phyloP scores from a whole-genome alignment of 345 rosid genomes.

The Gossypium sturtianum region DNA sequence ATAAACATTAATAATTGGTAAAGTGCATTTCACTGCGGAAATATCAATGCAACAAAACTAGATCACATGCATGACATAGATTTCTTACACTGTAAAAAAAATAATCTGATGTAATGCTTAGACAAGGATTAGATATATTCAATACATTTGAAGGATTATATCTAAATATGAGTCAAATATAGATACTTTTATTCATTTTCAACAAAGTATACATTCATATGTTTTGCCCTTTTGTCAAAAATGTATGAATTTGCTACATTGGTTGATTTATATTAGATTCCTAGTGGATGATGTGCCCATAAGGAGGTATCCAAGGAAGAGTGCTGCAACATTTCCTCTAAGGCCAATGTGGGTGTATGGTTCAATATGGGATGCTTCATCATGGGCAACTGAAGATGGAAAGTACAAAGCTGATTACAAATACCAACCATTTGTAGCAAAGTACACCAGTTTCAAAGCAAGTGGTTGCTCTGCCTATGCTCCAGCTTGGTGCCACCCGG shows the following conservation, averaged over 20 bases:
- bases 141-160: neutral
- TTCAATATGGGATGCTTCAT: constrained; percentile 98
- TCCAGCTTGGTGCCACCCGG: constrained; percentile 45
- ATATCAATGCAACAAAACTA: neutral
- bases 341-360: constrained; percentile 98
- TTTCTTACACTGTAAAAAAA: neutral
- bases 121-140: no score
- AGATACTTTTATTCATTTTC: neutral
- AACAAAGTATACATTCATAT: neutral
- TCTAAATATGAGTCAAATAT: neutral
- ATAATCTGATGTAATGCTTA: neutral
- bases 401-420: constrained; percentile 85
- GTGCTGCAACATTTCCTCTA: constrained; percentile 63
- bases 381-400: constrained; percentile 97
- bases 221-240: no score
- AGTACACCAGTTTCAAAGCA: constrained; percentile 64
- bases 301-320: constrained; percentile 83
- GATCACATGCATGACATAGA: constrained; percentile 4
- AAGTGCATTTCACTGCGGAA: neutral
- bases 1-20: neutral
- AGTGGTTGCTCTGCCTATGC: constrained; percentile 79
- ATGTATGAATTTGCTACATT: neutral
- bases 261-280: constrained; percentile 44
- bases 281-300: constrained; percentile 91
- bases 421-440: constrained; percentile 83